Base-by-base conservation (phyloP, 1,139 yeast species). In the Meyerozyma athensensis region DNA sequence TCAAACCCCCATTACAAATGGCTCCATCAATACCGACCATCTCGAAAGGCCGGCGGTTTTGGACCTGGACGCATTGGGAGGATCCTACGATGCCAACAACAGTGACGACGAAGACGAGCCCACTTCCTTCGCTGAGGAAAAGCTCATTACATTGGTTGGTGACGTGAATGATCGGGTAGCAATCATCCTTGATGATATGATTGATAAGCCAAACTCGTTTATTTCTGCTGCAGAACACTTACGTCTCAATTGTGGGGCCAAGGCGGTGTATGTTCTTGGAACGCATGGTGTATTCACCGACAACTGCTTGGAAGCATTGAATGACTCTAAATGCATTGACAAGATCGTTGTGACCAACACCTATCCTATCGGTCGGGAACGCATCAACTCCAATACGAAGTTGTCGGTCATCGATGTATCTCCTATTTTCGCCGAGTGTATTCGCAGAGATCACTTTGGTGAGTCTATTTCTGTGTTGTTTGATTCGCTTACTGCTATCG, bases 211-310 rank as follows among this genome's bases (percentile, higher is more conserved):
- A 34, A 83, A 83, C 45, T 81, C 95, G 10, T 90, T 89, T 58
- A 84, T 94, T 48, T 92, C 97, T 30, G 98, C 98, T 34, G 98
- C 98, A 19, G 97, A 94, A 63, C 98, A 92, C 64, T 79, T 95
- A 58, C 77, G 94, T 50, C 71, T 86, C 61, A 89, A 89, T 62
- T 90, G 98, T 66, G 97, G 97, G 42, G 98, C 98, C 43, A 83
- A 81, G 51, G 74, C 80, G 36, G 97, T 94, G 26, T 87, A 86
- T 52, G 81, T 92, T 19, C 81, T 90, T 41, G 98, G 97, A 9
- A 90, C 97, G 4, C 99, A 94, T 55, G 99, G 97, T 46, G 77
- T 89, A 28, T 90, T 94, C 62, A 82, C 87, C 47, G 95, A 86
- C 51, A 80, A 81, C 46, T 87, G 96, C 53, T 72, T 94, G 44